Base-by-base conservation (phyloP, 129 eudicot genomes). In the Cynara cardunculus region DNA sequence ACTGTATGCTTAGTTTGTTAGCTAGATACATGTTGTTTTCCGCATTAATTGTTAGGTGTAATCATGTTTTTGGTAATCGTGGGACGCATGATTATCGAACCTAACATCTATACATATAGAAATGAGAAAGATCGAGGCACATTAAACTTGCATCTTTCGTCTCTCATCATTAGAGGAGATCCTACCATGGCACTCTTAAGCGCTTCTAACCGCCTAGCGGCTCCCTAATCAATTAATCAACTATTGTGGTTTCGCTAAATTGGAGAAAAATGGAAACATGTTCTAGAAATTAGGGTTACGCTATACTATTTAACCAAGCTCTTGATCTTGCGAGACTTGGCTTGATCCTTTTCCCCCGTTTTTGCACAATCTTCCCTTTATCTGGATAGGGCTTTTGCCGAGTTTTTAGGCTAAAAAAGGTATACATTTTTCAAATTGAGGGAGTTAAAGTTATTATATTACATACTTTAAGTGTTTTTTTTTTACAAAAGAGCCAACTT, bases 301-400 rank as follows among this genome's bases (percentile, higher is more conserved):
- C 8, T 32, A 13, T 13, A 68, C 31, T 91, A 94, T 80, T 90
- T 94, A 86, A 94, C 94, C 75, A 94, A 81, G 74, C 88, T 83
- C 65, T 94, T 97, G 86, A 94, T 92, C 91, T 94, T 94, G 88
- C 90, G 89, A 32, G 97, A 90, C 68, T 94, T 94, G 84, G 97
- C 59, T 94, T 97, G 74, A 92, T 94, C 77, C 90, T 87, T 77
- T 18, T 83, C 97, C 72, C 84, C 93, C 91, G 87, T 90, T 71
- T 74, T n/a, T 46, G 49, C 44, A 21, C 34, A 16, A n/a, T 30
- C 71, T 75, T 71, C 3, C 68, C 65, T 69, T 4, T 25, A 44
- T 81, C 8, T 73, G 13, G 8, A 74, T 7, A 7, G 66, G 31
- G 72, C 26, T 25, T 75, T 75, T 46, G 3, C 21, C 64, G 7